Base-by-base conservation (phyloP, 2,329 filamentous ascomycete species). In the Colletotrichum simmondsii region DNA sequence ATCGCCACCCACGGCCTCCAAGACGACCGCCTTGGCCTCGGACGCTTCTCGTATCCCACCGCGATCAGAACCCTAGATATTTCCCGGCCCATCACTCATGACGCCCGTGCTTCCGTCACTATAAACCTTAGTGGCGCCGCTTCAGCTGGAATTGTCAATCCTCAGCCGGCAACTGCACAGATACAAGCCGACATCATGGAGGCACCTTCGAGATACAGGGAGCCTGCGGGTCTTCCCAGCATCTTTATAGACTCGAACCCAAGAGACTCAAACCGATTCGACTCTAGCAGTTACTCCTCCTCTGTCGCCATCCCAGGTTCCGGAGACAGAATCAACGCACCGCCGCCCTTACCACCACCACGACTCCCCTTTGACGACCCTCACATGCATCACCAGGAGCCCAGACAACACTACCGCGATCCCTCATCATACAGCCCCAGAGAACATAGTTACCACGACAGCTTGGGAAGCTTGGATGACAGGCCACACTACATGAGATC, bases 341-440 rank as follows among this genome's bases (percentile, higher is more conserved):
- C 85, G 73, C 86, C 85, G 64, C 82, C 86, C 46, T 75, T 87
- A 57, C 86, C 85, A n/a, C 85, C 85, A n/a, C 86, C 86, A 5
- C 80, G 80, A 60, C 77, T 82, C 5, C 83, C 82, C 7, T 79
- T 82, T 49, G 71, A 71, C 49, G 28, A 35, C 22, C 14, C 52
- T 14, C 60, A 59, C n/a, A 71, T 73, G 71, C 60, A 73, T 71
- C 69, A 52, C 16, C 77, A 78, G 49, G 83, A 83, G 35, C 76
- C 80, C 68, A 79, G 79, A 56, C 78, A 81, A 49, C 77, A 75
- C 28, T 73, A 77, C 5, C 79, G 77, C 35, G 77, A 77, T n/a
- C 75, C 68, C 2, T 72, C 73, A 54, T 77, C 60, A 70, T 77
- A 65, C 70, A 75, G 35, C 68, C 75, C 74, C 10, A 65, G 72